Conservation (phyloP, 1,284 basidiomycete species). For the Sporisorium exsertum region DNA sequence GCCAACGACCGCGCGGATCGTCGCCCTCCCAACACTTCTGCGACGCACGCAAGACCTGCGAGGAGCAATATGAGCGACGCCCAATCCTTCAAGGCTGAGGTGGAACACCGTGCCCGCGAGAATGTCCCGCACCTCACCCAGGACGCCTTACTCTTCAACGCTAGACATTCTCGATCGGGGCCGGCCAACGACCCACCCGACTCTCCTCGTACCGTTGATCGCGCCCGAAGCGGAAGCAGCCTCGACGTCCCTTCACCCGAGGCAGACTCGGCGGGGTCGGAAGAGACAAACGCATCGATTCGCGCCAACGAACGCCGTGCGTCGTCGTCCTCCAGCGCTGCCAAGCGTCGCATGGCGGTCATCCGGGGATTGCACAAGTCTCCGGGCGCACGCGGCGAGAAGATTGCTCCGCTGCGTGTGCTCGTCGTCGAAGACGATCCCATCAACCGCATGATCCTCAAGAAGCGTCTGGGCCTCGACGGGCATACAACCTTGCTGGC, state of each 20-base stretch:
- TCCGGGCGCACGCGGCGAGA: conserved; percentile 17
- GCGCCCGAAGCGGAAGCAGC: conserved; percentile 4
- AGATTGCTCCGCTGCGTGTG: conserved; percentile 53
- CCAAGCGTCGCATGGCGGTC: conserved; percentile 36
- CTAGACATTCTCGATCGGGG: conserved; percentile 4
- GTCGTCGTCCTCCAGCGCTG: conserved; percentile 32
- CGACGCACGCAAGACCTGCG: conserved; percentile 15
- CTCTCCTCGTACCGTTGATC: background rate
- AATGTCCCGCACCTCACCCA: conserved; percentile 21
- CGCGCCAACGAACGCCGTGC: conserved; percentile 22
- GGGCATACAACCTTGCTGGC: conserved; percentile 78
- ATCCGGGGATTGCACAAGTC: conserved; percentile 44
- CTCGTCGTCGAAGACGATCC: conserved; percentile 74
- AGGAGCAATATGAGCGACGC: conserved; percentile 25
- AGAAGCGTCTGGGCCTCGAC: conserved; percentile 78
- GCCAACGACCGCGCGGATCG: conserved; percentile 33
- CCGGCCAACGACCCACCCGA: background rate
- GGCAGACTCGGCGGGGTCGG: conserved; percentile 23
- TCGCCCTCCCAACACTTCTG: conserved; percentile 10
- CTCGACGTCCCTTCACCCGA: background rate
- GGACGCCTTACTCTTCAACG: conserved; percentile 18
- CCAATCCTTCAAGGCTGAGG: conserved; percentile 42
- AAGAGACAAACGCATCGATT: conserved; percentile 8
- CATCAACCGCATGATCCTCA: conserved; percentile 80
- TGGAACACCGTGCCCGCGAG: conserved; percentile 35